Evolutionary conservation across 495 filamentous ascomycete genomes (phyloP).

Genomic region (Rostrohypoxylon terebratum): DNA sequence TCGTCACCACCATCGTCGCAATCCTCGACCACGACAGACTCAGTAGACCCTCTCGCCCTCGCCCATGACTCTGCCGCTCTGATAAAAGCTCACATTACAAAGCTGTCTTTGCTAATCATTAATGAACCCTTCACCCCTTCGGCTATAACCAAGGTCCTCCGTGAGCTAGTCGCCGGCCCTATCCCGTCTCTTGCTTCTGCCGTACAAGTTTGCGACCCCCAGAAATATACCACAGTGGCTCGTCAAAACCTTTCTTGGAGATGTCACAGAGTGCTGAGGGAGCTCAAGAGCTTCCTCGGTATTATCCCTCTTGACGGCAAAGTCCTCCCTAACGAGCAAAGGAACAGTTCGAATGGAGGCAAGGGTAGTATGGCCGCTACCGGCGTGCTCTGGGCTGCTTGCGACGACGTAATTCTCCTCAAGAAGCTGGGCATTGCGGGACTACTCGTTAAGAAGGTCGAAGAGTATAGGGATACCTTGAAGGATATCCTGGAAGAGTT

Average conservation of each 20-base stretch:
- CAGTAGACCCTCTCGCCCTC: constrained; percentile 63
- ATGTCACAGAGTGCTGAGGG: constrained; percentile 59
- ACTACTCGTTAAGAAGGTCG: constrained; percentile 69
- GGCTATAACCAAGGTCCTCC: constrained; percentile 74
- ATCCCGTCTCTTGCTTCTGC: constrained; percentile 78
- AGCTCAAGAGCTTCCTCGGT: constrained; percentile 57
- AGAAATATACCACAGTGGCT: constrained; percentile 68
- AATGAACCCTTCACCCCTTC: constrained; percentile 85
- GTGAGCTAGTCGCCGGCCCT: constrained; percentile 71
- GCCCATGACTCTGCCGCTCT: constrained; percentile 71
- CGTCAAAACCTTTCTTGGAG: constrained; percentile 66
- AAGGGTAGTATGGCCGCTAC: constrained; percentile 70
- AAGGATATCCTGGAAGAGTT: constrained; percentile 85
- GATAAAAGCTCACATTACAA: constrained; percentile 84
- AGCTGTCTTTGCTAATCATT: constrained; percentile 84
- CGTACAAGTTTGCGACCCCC: constrained; percentile 69
- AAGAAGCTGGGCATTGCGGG: constrained; percentile 72
- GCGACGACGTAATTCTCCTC: constrained; percentile 74
- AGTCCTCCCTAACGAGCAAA: constrained; percentile 54
- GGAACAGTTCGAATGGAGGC: constrained; percentile 56
- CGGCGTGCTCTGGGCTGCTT: constrained; percentile 74
- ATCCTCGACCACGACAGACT: constrained; percentile 13
- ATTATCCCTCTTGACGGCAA: constrained; percentile 62
- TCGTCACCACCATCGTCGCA: constrained; percentile 6
- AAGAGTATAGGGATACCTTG: constrained; percentile 75